Percentiles rank a stretch among this genome's conserved stretches.
Conservation (phyloP, 768 basidiomycete genomes). For the Leccinum pellstonianum region DNA sequence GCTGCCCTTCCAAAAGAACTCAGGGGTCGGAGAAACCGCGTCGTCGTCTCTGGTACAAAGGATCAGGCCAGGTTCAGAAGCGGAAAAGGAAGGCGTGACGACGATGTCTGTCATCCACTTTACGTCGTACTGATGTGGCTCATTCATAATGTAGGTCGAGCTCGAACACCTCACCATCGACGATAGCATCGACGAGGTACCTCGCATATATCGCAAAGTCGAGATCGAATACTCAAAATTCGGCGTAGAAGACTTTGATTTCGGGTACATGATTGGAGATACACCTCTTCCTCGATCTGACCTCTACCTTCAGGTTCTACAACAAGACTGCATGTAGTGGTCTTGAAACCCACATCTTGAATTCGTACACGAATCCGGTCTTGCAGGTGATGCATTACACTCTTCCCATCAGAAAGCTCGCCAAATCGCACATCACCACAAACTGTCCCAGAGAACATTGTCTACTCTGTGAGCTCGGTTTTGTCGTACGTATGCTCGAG, state of each 20-base stretch:
- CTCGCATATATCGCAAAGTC: constrained; percentile 82
- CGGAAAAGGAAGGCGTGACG: constrained; percentile 55
- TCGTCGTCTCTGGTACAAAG: constrained; percentile 44
- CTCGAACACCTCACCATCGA: constrained; percentile 54
- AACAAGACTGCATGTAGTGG: constrained; percentile 90
- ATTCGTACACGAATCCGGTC: constrained; percentile 93
- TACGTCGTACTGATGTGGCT: neutral
- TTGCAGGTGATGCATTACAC: constrained; percentile 90
- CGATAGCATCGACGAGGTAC: constrained; percentile 58
- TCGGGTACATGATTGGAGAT: constrained; percentile 56
- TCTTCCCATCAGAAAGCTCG: constrained; percentile 71
- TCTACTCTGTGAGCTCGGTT: constrained; percentile 91
- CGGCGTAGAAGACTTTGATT: constrained; percentile 98
- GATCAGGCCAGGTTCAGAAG: constrained; percentile 83
- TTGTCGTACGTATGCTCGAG: constrained; percentile 92
- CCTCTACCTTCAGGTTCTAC: constrained; percentile 63
- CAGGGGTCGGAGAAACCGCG: constrained; percentile 79
- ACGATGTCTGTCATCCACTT: constrained; percentile 34
- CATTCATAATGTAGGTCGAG: constrained; percentile 40
- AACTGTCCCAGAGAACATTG: constrained; percentile 91
- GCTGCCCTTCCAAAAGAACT: constrained; percentile 85
- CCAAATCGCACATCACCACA: constrained; percentile 89
- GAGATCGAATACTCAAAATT: constrained; percentile 99
- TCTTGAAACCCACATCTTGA: constrained; percentile 93
- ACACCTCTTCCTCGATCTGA: neutral